phyloP scores from a whole-genome alignment of 208 protist species.

The Leishmania lainsoni region DNA sequence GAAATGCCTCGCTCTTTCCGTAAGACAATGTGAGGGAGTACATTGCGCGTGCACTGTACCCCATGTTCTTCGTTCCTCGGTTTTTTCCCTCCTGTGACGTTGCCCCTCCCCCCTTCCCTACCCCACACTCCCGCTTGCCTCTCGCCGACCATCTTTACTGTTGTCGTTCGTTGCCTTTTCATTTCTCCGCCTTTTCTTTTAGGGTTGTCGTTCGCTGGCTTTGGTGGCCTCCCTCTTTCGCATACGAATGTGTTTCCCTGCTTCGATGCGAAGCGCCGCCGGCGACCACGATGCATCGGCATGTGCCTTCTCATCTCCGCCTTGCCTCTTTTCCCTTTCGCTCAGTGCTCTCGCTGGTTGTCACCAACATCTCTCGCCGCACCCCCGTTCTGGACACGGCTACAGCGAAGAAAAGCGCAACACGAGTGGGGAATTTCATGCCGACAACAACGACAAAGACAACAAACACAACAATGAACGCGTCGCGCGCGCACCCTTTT shows the following conservation, averaged over 20 bases:
- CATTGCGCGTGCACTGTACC: neutral
- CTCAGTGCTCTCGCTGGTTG: too few species aligned
- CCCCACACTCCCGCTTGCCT: neutral
- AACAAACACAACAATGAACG: neutral
- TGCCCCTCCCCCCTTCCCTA: neutral
- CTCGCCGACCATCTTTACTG: neutral
- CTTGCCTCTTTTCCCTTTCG: neutral
- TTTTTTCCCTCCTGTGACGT: conserved; percentile 1
- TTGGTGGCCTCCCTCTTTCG: too few species aligned
- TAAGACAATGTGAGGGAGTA: neutral
- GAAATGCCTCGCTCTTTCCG: neutral
- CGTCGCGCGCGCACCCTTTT: neutral
- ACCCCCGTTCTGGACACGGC: too few species aligned
- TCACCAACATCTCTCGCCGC: too few species aligned
- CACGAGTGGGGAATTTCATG: too few species aligned
- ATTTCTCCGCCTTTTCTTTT: neutral
- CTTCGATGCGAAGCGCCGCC: too few species aligned
- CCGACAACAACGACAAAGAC: too few species aligned
- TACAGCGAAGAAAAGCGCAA: too few species aligned
- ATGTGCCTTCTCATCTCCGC: neutral
- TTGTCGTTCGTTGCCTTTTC: neutral
- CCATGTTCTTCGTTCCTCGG: conserved; percentile 1
- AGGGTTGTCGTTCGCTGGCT: too few species aligned
- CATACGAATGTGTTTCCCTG: too few species aligned
- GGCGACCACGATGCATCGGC: too few species aligned